These are phyloP conservation scores for Citrus inodora DNA, from an alignment of 345 rosid genomes.

Conservation along the genomic window DNA sequence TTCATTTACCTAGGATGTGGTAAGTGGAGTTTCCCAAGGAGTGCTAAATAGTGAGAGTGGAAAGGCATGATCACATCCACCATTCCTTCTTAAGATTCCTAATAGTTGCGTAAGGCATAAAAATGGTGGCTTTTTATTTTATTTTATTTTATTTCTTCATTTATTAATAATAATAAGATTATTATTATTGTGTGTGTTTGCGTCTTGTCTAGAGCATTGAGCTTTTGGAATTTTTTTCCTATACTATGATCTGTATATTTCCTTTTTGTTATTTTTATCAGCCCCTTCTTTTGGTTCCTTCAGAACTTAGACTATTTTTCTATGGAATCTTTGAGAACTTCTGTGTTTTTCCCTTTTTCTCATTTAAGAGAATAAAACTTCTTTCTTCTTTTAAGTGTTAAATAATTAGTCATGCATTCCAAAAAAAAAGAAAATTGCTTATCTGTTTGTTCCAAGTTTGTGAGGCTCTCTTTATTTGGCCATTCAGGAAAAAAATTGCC, in stretches of 20 bases:
- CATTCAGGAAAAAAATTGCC: constrained; percentile 76
- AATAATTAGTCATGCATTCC: neutral
- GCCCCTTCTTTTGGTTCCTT: neutral
- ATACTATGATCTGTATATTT: neutral
- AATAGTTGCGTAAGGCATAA: neutral
- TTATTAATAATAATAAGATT: no score
- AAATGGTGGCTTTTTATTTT: neutral
- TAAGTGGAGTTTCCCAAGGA: neutral
- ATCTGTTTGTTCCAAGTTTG: neutral
- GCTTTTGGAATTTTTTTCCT: neutral
- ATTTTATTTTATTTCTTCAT: no score
- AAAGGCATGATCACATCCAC: neutral
- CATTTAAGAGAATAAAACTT: neutral
- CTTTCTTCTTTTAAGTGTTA: constrained; percentile 3
- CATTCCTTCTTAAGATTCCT: neutral
- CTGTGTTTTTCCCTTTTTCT: neutral
- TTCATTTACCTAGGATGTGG: neutral
- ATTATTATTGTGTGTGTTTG: neutral
- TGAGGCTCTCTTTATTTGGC: constrained; percentile 1
- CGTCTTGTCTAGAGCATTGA: neutral
- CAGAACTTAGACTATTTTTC: neutral
- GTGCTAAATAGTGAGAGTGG: neutral
- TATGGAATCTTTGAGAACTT: neutral
- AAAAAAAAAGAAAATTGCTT: neutral
- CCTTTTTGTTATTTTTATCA: neutral